Evolutionary conservation across 148 eudicot genomes (phyloP), one percentile per base, ranked within the genome.

Genomic region (Chenopodium suecicum): DNA sequence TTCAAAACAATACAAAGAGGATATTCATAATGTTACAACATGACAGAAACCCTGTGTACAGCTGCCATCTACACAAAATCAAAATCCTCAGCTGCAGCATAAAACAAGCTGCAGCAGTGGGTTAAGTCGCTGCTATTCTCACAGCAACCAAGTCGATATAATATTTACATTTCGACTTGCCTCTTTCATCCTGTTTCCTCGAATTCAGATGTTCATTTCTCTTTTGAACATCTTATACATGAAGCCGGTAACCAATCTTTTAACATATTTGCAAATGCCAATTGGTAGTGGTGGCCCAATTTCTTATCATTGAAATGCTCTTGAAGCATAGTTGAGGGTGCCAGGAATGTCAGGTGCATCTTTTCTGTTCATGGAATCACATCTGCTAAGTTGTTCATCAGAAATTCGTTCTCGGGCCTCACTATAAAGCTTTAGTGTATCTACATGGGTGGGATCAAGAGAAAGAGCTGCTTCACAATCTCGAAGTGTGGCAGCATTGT

Each of bases 381-480:
- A 73, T 79, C 54, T 70, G 60, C 22, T 16, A 2, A 23, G 37
- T 14, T 74, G 84, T 50, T 84, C 86, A 73, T 85, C 86, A 58
- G 77, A 44, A 54, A 78, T 77, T 25, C 82, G 81, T 79, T 91
- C 87, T 56, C 79, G 84, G 48, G 88, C 89, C 78, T 80, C 87
- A 17, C 77, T 77, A 83, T 88, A 89, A 58, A 91, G 91, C 76
- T 91, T 89, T 7, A 86, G 86, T 37, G 94, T 91, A 73, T 91
- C 94, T 2, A 79, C 65, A 68, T 91, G 94, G 71, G 71, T 78
- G 20, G 91, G 87, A 79, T 91, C 94, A 4, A 91, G 88, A 84
- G 89, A 89, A 75, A 91, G 94, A 22, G 94, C 92, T 25, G 94
- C 94, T 82, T 91, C 91, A 83, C 94, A 91, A 74, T 89, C 92